Base-by-base conservation (phyloP, 768 basidiomycete genomes). In the Lactifluus pinguis region DNA sequence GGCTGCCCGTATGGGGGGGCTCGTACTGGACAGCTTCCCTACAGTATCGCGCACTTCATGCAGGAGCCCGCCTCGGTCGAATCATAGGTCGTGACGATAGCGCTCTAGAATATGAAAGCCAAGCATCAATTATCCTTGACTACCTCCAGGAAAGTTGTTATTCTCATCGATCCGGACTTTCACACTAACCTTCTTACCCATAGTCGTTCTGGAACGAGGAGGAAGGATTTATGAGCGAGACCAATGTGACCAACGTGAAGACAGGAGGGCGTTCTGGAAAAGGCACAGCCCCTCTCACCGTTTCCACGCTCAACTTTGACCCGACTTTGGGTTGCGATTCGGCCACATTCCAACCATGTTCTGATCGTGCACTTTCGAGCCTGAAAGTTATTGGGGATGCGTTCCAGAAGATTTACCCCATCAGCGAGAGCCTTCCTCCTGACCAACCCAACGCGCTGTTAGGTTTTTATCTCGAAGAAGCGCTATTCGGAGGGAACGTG, bases 271-370 rank as follows among this genome's bases (percentile, higher is more conserved):
- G 73, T 0, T 55, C 62, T 38, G 70, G 71, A 1, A 61, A 68
- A 1, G 73, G 72, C 45, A 62, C 67, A 6, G 73, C 70, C 59
- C 68, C 69, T 39, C 47, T 73, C 58, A 67, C 72, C n/a, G 67
- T 71, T 19, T 67, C 65, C 13, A 67, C 69, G 59, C 70, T 72
- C 60, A 71, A 66, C n/a, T 70, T 65, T 49, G 67, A 71, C 57
- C 63, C 67, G n/a, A 19, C 71, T 32, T 25, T 25, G 25, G 25
- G 25, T 25, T 25, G 25, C 25, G 25, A 25, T 25, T 25, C 25
- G 25, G 25, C 25, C 25, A 25, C 25, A 25, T 2, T 25, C 2
- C 25, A 25, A 25, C 25, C 25, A 2, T 25, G 25, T 25, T 25
- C 25, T 25, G 25, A 25, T 25, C 25, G 25, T 25, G 25, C 25